phyloP scores from a whole-genome alignment of 768 basidiomycete genomes.

The Strobilomyces confusus region DNA sequence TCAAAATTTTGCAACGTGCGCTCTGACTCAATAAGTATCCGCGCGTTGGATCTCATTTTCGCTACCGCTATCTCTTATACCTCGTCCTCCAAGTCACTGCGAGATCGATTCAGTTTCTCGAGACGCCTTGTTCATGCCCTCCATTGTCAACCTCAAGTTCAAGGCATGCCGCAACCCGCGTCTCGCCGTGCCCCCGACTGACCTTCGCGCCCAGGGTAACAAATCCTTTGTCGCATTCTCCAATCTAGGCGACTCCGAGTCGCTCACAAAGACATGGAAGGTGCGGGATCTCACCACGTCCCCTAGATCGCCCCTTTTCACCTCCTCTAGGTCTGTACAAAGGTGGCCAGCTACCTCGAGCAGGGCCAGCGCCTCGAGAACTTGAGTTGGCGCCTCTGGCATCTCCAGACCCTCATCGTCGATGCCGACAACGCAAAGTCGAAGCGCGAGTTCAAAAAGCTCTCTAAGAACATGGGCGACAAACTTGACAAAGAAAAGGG shows the following conservation, averaged over 20 bases:
- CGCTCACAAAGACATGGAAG: constrained; percentile 90
- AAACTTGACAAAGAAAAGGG: constrained; percentile 93
- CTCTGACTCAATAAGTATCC: constrained; percentile 9
- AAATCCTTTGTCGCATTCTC: constrained; percentile 93
- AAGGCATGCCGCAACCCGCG: constrained; percentile 40
- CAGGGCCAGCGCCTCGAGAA: constrained; percentile 90
- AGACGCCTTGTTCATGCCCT: constrained; percentile 55
- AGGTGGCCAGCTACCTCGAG: constrained; percentile 87
- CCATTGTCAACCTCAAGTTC: constrained; percentile 85
- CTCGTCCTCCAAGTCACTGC: constrained; percentile 4
- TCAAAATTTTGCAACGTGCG: constrained; percentile 29
- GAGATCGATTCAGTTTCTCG: background rate
- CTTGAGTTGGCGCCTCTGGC: constrained; percentile 90
- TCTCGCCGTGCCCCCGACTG: constrained; percentile 3
- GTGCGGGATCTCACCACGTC: constrained; percentile 34
- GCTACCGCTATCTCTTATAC: constrained; percentile 28
- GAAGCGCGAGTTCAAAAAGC: constrained; percentile 86
- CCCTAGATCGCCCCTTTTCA: constrained; percentile 6
- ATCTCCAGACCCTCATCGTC: constrained; percentile 87
- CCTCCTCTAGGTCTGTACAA: constrained; percentile 68
- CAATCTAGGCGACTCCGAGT: constrained; percentile 80
- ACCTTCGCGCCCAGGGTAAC: constrained; percentile 59
- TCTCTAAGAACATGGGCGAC: constrained; percentile 86
- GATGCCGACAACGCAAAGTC: constrained; percentile 84
- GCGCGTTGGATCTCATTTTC: constrained; percentile 9